Conservation (phyloP, 73 alveolate genomes). For the Paramecium sexaurelia region DNA sequence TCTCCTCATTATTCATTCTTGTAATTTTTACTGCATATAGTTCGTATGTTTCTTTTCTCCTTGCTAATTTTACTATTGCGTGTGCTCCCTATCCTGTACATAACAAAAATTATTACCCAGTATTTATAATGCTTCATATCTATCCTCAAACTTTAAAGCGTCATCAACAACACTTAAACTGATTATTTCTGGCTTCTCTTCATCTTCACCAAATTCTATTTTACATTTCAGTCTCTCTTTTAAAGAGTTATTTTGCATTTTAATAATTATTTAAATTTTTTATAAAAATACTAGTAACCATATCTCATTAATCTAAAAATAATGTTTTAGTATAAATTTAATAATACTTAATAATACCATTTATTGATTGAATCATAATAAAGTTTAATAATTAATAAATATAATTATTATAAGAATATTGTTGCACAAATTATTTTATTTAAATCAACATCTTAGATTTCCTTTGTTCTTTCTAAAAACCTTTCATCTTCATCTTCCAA, state of each 20-base stretch:
- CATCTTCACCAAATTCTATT: slow-evolving; percentile 29
- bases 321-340: background rate
- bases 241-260: background rate
- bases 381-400: too few relatives aligned
- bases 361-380: background rate
- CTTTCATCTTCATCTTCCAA: too few relatives aligned
- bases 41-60: slow-evolving; percentile 34
- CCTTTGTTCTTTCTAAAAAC: too few relatives aligned
- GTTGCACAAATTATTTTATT: too few relatives aligned
- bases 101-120: background rate
- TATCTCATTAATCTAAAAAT: background rate
- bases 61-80: slow-evolving; percentile 56
- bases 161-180: slow-evolving; percentile 8
- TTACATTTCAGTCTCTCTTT: background rate
- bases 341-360: background rate
- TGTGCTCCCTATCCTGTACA: slow-evolving; percentile 59
- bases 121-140: background rate
- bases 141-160: slow-evolving; percentile 1
- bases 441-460: too few relatives aligned
- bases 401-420: too few relatives aligned
- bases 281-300: background rate
- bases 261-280: background rate
- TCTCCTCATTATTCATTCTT: slow-evolving; percentile 54
- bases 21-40: slow-evolving; percentile 64
- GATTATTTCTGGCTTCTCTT: slow-evolving; percentile 30